These are phyloP conservation scores for Byssochlamys sp. DNA, from an alignment of 2,329 filamentous ascomycete genomes.

Conservation along the genomic window DNA sequence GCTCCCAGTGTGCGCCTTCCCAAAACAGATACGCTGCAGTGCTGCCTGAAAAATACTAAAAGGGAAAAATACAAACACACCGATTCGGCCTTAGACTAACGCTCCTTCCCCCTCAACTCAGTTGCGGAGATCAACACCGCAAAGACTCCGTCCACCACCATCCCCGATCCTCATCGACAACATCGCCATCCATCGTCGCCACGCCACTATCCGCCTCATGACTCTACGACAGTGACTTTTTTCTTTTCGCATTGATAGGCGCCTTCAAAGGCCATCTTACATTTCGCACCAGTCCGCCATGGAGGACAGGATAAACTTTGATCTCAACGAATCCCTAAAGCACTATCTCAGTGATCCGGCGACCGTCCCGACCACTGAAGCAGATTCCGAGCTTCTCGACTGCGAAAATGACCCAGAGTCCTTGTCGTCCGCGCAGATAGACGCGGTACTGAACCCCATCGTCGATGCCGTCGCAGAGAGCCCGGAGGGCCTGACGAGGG, in stretches of 20 bases:
- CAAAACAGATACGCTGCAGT: background rate
- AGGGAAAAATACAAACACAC: slow-evolving; percentile 22
- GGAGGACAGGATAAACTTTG: slow-evolving; percentile 63
- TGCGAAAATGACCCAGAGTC: slow-evolving; percentile 86
- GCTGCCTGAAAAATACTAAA: slow-evolving; percentile 8
- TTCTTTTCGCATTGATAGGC: background rate
- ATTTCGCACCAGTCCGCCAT: slow-evolving; percentile 42
- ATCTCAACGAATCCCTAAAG: slow-evolving; percentile 94
- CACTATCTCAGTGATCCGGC: slow-evolving; percentile 89
- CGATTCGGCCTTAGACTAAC: background rate
- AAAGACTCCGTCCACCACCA: background rate
- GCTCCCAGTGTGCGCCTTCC: background rate
- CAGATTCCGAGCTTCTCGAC: slow-evolving; percentile 70
- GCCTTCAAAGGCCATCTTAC: background rate
- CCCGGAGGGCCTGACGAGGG: slow-evolving; percentile 74
- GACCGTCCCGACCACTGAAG: slow-evolving; percentile 74
- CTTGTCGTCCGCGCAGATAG: slow-evolving; percentile 68
- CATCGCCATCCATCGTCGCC: background rate
- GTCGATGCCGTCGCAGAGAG: slow-evolving; percentile 86
- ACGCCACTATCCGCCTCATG: background rate
- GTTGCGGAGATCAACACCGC: background rate
- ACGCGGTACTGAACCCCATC: slow-evolving; percentile 79
- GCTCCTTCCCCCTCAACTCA: slow-evolving; percentile 5
- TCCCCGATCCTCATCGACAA: background rate
- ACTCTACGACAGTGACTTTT: background rate